phyloP scores from a whole-genome alignment of 2,329 filamentous ascomycete species.

The Cladosporium sp. region DNA sequence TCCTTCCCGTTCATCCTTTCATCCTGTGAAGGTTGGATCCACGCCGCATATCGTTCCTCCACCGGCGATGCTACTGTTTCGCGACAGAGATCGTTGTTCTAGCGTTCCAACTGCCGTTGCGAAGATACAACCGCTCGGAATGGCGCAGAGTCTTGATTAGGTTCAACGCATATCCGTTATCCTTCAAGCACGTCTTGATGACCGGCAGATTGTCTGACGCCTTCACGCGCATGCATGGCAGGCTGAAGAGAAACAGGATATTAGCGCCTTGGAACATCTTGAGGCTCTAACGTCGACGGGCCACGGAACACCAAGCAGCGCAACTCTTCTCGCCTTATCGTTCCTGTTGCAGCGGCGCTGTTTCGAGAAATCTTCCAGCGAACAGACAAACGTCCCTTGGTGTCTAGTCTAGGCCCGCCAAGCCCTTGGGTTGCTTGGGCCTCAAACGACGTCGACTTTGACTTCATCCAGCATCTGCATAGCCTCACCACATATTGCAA shows the following conservation, averaged over 20 bases:
- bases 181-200: not conserved
- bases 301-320: not conserved
- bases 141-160: not conserved
- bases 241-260: not conserved
- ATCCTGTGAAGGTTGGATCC: not conserved
- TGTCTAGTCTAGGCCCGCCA: not conserved
- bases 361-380: not conserved
- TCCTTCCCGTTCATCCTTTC: not conserved
- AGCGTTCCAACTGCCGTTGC: not conserved
- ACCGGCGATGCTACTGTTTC: not conserved
- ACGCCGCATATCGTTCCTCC: not conserved
- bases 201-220: not conserved
- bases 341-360: not conserved
- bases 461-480: not conserved
- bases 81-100: not conserved
- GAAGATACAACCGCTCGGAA: not conserved
- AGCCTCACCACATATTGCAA: constrained; percentile 4
- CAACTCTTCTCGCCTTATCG: not conserved
- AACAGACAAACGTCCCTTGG: not conserved
- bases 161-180: no score
- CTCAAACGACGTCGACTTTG: not conserved
- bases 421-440: not conserved
- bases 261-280: not conserved
- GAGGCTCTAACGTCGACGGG: not conserved
- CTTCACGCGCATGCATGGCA: not conserved